Evolutionary conservation across 495 filamentous ascomycete genomes (phyloP), one percentile per base, ranked within the genome.

Genomic region (Aspergillus haitiensis): DNA sequence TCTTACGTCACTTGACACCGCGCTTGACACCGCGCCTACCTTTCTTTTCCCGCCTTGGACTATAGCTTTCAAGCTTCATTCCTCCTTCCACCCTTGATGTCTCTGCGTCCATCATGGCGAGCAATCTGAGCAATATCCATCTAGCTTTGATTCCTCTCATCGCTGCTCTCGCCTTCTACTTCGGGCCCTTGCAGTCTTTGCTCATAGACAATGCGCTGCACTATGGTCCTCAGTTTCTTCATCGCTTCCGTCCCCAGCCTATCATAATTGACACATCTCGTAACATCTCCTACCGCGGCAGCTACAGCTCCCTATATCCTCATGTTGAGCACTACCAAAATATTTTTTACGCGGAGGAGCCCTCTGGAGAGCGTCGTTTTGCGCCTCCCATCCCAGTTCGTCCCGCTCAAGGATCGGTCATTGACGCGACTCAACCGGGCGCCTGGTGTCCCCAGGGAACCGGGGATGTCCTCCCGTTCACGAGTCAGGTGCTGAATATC

Each of bases 311-410:
- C 11, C 3, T 27, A 27, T 48, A 47, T 11, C 12, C 35, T 11
- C 72, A 66, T 0, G 64, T 81, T 33, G 78, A 82, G 18, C 71
- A 71, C 7, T 82, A 80, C 60, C 67, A 77, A 10, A 73, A 72
- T 34, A 77, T 82, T 31, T 74, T 74, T 16, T 82, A 74, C 54
- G 79, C 72, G 1, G 47, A 78, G 58, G 73, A 74, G 49, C 80
- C 78, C 5, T 47, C 67, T 12, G 78, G 75, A 2, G 33, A 60
- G 7, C 72, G 75, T 16, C 72, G 78, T 9, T 82, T 82, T 64
- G 75, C 75, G 32, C 70, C 76, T 6, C 79, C 79, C 4, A 52
- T 66, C 7, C 67, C 75, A 8, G 65, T 67, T 45, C 56, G 58
- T 5, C 72, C 68, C 5, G 15, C 62, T 15, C 57, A 52, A 1